phyloP scores from a whole-genome alignment of 148 eudicot species.

The Persicaria tinctoria region DNA sequence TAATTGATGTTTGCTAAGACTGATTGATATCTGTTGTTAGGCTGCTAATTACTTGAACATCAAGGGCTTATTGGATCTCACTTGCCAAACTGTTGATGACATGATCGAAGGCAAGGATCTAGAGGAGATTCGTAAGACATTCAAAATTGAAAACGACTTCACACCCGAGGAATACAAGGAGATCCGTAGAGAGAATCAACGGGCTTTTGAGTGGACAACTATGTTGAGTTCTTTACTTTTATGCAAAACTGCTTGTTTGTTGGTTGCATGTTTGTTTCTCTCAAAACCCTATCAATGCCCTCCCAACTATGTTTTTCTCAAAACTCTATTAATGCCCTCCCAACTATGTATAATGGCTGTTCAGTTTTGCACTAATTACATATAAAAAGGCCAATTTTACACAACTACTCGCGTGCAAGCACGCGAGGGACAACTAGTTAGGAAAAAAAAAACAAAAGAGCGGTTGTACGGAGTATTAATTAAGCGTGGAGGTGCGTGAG shows the following conservation, averaged over 20 bases:
- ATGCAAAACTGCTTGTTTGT: constrained; percentile 1
- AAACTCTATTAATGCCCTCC: too few relatives aligned
- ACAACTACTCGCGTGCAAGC: too few relatives aligned
- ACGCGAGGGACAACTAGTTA: too few relatives aligned
- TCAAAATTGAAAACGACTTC: constrained; percentile 12
- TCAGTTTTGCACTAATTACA: too few relatives aligned
- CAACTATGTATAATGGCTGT: too few relatives aligned
- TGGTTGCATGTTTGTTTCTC: background rate
- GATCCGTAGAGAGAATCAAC: constrained; percentile 12
- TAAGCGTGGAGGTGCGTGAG: too few relatives aligned
- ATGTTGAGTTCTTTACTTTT: background rate
- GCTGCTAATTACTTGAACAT: constrained; percentile 14
- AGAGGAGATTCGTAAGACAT: constrained; percentile 12
- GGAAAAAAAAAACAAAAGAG: too few relatives aligned
- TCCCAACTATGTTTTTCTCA: background rate
- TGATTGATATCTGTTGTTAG: background rate
- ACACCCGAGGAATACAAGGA: constrained; percentile 12
- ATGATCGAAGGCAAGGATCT: constrained; percentile 10
- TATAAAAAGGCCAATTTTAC: too few relatives aligned
- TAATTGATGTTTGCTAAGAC: too few relatives aligned
- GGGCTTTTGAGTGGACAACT: constrained; percentile 2
- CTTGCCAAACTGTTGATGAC: constrained; percentile 10
- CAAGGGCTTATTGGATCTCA: constrained; percentile 10
- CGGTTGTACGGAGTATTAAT: too few relatives aligned
- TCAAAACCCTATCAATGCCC: background rate